A percentile compares a stretch with the other conserved stretches of the same genome.
Conservation (phyloP, 768 basidiomycete genomes). For the Kwoniella dendrophila region DNA sequence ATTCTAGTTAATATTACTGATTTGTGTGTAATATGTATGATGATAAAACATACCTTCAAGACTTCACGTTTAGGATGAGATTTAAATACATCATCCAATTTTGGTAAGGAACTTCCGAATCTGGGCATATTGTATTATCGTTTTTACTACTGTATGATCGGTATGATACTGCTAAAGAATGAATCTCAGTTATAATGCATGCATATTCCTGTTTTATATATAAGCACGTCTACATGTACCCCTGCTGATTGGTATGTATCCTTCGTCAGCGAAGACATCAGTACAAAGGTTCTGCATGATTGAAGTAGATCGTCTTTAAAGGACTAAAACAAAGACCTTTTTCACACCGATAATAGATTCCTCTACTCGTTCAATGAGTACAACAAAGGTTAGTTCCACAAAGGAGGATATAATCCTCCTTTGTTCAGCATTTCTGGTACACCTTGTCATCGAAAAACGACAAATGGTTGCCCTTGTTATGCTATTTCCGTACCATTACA, state of each 20-base stretch:
- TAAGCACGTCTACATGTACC: too few relatives aligned
- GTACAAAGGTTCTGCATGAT: constrained; percentile 12
- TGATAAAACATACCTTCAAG: constrained; percentile 29
- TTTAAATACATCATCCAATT: constrained; percentile 40
- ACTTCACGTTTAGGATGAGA: constrained; percentile 28
- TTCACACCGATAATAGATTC: too few relatives aligned
- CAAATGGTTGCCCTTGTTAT: too few relatives aligned
- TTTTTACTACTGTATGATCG: too few relatives aligned
- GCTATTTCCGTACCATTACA: constrained; percentile 9
- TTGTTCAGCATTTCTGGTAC: too few relatives aligned
- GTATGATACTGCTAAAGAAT: neutral
- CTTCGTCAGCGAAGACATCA: neutral
- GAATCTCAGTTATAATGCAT: neutral
- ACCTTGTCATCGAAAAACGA: neutral
- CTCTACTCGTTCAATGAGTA: too few relatives aligned
- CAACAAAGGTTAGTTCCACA: too few relatives aligned
- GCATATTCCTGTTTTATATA: neutral
- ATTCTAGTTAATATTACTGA: neutral
- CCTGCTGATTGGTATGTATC: too few relatives aligned
- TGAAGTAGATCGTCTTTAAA: too few relatives aligned
- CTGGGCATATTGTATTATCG: constrained; percentile 10
- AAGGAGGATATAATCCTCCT: constrained; percentile 12
- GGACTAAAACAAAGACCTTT: too few relatives aligned
- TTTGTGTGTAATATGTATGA: too few relatives aligned
- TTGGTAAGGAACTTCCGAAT: constrained; percentile 21